These are phyloP conservation scores for Dactylellina parvicollis DNA, from an alignment of 2,329 filamentous ascomycete genomes.

Conservation along the genomic window DNA sequence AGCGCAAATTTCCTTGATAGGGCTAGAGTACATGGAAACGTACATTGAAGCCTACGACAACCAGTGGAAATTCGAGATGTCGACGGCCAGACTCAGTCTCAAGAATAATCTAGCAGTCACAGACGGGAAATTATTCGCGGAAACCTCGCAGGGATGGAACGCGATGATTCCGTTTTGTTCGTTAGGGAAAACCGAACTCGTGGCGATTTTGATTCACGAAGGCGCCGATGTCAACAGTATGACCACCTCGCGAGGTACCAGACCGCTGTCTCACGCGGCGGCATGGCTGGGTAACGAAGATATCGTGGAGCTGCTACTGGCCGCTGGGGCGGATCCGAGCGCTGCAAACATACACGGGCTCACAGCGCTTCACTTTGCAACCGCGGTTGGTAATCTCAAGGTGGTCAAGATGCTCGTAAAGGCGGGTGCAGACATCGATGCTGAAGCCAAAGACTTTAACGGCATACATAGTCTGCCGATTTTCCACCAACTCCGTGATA, in stretches of 20 bases:
- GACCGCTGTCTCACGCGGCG: slow-evolving; percentile 56
- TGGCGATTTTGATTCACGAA: slow-evolving; percentile 54
- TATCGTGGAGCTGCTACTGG: slow-evolving; percentile 60
- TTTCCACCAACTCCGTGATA: slow-evolving; percentile 32
- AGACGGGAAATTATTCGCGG: slow-evolving; percentile 22
- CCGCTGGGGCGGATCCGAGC: slow-evolving; percentile 61
- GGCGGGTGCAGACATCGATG: slow-evolving; percentile 49
- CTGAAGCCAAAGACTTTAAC: neutral
- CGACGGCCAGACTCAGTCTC: neutral
- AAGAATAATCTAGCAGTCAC: slow-evolving; percentile 26
- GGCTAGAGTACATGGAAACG: slow-evolving; percentile 35
- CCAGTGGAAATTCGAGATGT: slow-evolving; percentile 36
- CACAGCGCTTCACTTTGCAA: slow-evolving; percentile 54
- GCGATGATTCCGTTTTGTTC: slow-evolving; percentile 12
- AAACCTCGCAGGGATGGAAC: slow-evolving; percentile 7
- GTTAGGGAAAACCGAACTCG: slow-evolving; percentile 54
- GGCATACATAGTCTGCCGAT: slow-evolving; percentile 29
- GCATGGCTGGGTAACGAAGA: slow-evolving; percentile 55
- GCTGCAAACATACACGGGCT: slow-evolving; percentile 59
- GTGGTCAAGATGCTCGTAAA: slow-evolving; percentile 52
- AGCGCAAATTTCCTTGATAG: slow-evolving; percentile 18
- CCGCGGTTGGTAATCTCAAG: slow-evolving; percentile 50
- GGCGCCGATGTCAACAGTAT: slow-evolving; percentile 53
- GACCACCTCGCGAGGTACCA: slow-evolving; percentile 9
- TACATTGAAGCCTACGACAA: slow-evolving; percentile 37